phyloP scores from a whole-genome alignment of 805 yeast species.

The Candida alai region DNA sequence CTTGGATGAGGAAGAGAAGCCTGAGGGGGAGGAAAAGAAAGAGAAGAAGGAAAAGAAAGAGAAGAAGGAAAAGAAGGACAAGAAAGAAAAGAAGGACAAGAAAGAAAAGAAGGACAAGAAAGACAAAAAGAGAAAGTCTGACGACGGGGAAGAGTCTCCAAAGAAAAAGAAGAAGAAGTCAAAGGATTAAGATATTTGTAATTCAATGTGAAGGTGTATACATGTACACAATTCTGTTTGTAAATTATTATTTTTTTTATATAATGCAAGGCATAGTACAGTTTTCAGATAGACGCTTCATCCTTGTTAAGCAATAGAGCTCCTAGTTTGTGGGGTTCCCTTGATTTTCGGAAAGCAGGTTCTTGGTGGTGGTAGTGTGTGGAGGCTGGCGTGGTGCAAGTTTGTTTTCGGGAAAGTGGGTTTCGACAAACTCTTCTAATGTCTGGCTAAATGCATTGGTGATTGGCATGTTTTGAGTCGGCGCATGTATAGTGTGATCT shows the following conservation, averaged over 20 bases:
- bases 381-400: too few relatives aligned
- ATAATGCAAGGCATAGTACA: too few relatives aligned
- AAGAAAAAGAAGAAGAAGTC: slow-evolving; percentile 46
- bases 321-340: too few relatives aligned
- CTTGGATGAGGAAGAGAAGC: slow-evolving; percentile 28
- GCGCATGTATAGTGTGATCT: too few relatives aligned
- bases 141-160: slow-evolving; percentile 34
- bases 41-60: slow-evolving; percentile 23
- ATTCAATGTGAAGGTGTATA: too few relatives aligned
- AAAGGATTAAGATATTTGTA: slow-evolving; percentile 36
- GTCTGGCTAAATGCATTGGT: slow-evolving; percentile 58
- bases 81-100: slow-evolving; percentile 22
- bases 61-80: slow-evolving; percentile 24
- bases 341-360: too few relatives aligned
- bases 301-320: too few relatives aligned
- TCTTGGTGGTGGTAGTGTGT: too few relatives aligned
- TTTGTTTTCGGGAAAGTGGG: slow-evolving; percentile 43
- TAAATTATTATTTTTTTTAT: too few relatives aligned
- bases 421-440: slow-evolving; percentile 42
- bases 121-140: slow-evolving; percentile 29
- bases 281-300: too few relatives aligned
- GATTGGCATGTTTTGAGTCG: too few relatives aligned
- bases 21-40: slow-evolving; percentile 17
- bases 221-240: slow-evolving; percentile 1
- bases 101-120: slow-evolving; percentile 28